Conservation (phyloP, 306 rosid species). For the Abrus pulchellus region DNA sequence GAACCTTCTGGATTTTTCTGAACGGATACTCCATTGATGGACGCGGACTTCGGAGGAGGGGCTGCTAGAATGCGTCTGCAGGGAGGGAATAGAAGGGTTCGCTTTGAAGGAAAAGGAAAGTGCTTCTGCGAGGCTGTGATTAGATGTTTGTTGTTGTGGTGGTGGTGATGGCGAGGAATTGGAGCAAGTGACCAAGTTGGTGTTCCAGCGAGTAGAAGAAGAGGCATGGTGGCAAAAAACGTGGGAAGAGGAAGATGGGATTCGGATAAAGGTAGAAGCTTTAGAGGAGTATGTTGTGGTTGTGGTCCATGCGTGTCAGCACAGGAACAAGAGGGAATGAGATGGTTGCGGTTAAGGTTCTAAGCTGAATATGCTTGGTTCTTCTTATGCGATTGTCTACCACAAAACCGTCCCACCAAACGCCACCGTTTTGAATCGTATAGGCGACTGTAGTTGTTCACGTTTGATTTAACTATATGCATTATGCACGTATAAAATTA, state of each 20-base stretch:
- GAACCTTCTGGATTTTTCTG: constrained; percentile 52
- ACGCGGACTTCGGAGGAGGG: constrained; percentile 58
- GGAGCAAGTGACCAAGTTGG: constrained; percentile 51
- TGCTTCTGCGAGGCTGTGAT: constrained; percentile 14
- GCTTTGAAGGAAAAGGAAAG: constrained; percentile 44
- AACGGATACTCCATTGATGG: constrained; percentile 67
- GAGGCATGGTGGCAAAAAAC: constrained; percentile 56
- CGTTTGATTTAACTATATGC: too few relatives aligned
- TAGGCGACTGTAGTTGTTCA: too few relatives aligned
- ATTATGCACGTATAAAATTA: too few relatives aligned
- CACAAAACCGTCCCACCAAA: background rate
- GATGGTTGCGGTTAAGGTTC: constrained; percentile 28
- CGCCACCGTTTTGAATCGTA: constrained; percentile 26
- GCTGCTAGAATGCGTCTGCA: constrained; percentile 40
- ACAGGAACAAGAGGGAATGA: background rate
- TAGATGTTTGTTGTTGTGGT: constrained; percentile 22
- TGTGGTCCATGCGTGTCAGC: constrained; percentile 39
- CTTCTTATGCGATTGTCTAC: constrained; percentile 15
- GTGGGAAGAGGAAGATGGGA: constrained; percentile 10
- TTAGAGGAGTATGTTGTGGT: background rate
- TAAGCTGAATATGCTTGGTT: background rate
- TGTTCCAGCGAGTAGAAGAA: constrained; percentile 50
- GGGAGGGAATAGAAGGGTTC: constrained; percentile 29
- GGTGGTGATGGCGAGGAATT: constrained; percentile 38
- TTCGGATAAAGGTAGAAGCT: constrained; percentile 43